Conservation (phyloP, 306 rosid species). For the Clitoria ternatea region DNA sequence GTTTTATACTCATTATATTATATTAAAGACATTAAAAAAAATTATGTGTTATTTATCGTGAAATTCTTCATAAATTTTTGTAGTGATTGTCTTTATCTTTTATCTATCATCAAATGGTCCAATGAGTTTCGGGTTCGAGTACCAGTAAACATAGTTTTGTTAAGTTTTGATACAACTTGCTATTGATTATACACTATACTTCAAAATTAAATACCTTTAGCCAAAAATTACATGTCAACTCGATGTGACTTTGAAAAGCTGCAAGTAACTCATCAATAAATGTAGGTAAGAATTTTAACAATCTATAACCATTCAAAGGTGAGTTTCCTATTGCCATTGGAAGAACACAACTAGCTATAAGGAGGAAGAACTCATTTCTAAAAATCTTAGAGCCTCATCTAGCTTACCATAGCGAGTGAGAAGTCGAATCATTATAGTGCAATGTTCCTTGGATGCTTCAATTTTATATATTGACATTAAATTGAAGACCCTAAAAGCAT, state of each 20-base stretch:
- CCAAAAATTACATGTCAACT: constrained; percentile 3
- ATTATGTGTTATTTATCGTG: no score
- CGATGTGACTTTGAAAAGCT: background rate
- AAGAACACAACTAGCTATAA: constrained; percentile 6
- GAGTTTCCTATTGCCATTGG: background rate
- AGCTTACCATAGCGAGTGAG: constrained; percentile 70
- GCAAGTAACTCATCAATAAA: background rate
- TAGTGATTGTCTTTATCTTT: no score
- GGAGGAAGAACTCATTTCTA: constrained; percentile 50
- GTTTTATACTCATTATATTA: no score
- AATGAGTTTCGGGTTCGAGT: no score
- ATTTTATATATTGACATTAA: constrained; percentile 55
- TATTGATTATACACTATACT: background rate
- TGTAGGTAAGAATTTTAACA: background rate
- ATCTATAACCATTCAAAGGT: constrained; percentile 13
- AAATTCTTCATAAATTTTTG: no score
- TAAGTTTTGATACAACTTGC: constrained; percentile 4
- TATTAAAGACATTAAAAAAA: no score
- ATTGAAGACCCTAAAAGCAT: constrained; percentile 49
- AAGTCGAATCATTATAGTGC: constrained; percentile 44
- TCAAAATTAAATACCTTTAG: background rate
- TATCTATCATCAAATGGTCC: no score
- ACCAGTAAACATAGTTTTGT: no score
- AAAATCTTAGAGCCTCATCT: constrained; percentile 53
- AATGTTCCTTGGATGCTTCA: constrained; percentile 57